Percentiles rank a stretch among this genome's conserved stretches.
These are phyloP conservation scores for Ascochyta lentis DNA, from an alignment of 2,329 filamentous ascomycete genomes.

Conservation along the genomic window DNA sequence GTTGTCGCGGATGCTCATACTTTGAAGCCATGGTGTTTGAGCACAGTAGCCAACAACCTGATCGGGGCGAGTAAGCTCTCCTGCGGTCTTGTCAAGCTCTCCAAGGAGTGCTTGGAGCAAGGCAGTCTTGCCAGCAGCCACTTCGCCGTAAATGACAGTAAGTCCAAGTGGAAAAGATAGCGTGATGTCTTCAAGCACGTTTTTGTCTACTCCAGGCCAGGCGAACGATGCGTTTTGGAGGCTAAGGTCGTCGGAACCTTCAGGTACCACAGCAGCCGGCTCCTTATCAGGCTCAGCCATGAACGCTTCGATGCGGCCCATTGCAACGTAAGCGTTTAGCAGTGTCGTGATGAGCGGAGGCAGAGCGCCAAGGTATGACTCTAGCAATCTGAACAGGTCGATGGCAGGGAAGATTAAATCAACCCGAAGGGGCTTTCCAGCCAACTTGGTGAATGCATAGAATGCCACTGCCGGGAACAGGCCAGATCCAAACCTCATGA, in stretches of 20 bases:
- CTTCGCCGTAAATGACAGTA: slow-evolving; percentile 68
- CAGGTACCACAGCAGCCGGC: slow-evolving; percentile 51
- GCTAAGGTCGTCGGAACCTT: slow-evolving; percentile 49
- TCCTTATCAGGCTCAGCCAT: slow-evolving; percentile 85
- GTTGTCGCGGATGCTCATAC: slow-evolving; percentile 73
- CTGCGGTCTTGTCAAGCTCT: slow-evolving; percentile 62
- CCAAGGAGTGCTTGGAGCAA: slow-evolving; percentile 65
- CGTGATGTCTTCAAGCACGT: slow-evolving; percentile 62
- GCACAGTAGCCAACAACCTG: slow-evolving; percentile 69
- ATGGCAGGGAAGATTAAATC: slow-evolving; percentile 88
- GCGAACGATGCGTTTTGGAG: slow-evolving; percentile 74
- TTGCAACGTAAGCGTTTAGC: slow-evolving; percentile 82
- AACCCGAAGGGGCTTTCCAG: slow-evolving; percentile 71
- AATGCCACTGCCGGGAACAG: slow-evolving; percentile 83
- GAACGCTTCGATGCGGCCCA: slow-evolving; percentile 82
- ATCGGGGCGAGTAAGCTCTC: slow-evolving; percentile 60
- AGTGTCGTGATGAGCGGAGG: slow-evolving; percentile 77
- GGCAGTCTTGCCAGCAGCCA: slow-evolving; percentile 69
- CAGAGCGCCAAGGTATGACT: slow-evolving; percentile 74
- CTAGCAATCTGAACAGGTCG: slow-evolving; percentile 78
- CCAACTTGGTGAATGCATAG: slow-evolving; percentile 77
- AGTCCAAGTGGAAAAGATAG: slow-evolving; percentile 63
- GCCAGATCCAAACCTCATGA: slow-evolving; percentile 74
- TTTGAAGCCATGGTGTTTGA: slow-evolving; percentile 72
- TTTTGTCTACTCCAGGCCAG: slow-evolving; percentile 73